Percentiles rank a stretch among this genome's conserved stretches.
phyloP scores from a whole-genome alignment of 352 stramenopile species.

The Elongisporangium anandrum region DNA sequence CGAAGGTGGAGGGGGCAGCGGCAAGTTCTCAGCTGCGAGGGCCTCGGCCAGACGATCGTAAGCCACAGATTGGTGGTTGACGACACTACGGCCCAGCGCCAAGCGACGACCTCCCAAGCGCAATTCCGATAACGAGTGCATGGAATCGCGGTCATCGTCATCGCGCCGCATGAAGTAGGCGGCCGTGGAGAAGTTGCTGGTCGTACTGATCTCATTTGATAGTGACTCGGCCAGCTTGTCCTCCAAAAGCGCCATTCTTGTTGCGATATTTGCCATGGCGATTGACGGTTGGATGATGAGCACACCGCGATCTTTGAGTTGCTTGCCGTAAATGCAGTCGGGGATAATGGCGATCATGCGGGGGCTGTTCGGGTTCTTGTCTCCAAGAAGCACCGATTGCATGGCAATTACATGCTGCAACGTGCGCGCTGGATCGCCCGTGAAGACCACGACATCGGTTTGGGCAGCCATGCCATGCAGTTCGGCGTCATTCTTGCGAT shows the following conservation, averaged over 20 bases:
- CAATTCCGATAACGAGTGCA: slow-evolving; percentile 38
- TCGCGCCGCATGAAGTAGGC: slow-evolving; percentile 51
- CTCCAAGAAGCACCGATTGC: slow-evolving; percentile 31
- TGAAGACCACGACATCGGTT: slow-evolving; percentile 62
- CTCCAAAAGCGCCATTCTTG: slow-evolving; percentile 58
- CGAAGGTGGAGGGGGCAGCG: slow-evolving; percentile 43
- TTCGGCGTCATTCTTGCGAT: slow-evolving; percentile 18
- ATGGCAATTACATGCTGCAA: slow-evolving; percentile 48
- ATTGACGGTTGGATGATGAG: slow-evolving; percentile 64
- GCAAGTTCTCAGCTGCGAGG: slow-evolving; percentile 32
- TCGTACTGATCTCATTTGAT: slow-evolving; percentile 42
- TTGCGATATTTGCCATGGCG: slow-evolving; percentile 59
- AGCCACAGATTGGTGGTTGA: slow-evolving; percentile 65
- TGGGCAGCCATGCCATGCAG: slow-evolving; percentile 25
- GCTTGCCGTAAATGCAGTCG: slow-evolving; percentile 26
- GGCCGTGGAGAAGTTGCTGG: slow-evolving; percentile 36
- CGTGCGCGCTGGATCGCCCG: slow-evolving; percentile 35
- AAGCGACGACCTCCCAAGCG: slow-evolving; percentile 26
- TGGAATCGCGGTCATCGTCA: slow-evolving; percentile 20
- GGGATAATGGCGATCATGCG: slow-evolving; percentile 57
- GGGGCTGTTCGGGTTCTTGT: slow-evolving; percentile 11
- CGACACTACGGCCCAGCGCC: slow-evolving; percentile 41
- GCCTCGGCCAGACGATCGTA: slow-evolving; percentile 40
- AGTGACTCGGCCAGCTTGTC: slow-evolving; percentile 28
- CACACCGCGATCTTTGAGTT: slow-evolving; percentile 41